A percentile compares a stretch with the other conserved stretches of the same genome.
Evolutionary conservation across 2,329 filamentous ascomycete genomes (phyloP).

Genomic region (Arthrinium phaeospermum): DNA sequence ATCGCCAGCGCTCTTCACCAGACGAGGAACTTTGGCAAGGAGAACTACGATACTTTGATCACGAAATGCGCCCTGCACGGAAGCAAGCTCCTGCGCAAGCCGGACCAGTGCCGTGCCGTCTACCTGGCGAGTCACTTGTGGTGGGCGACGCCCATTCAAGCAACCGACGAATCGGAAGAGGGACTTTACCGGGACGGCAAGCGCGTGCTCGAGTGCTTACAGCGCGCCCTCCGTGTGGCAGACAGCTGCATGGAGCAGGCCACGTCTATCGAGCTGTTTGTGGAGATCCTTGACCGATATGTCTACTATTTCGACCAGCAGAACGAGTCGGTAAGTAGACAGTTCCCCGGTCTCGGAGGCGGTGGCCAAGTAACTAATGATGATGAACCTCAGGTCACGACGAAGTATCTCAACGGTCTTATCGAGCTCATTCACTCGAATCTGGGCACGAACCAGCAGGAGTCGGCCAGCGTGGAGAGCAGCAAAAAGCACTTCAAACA

Average conservation of each 20-base stretch:
- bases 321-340: conserved; percentile 78
- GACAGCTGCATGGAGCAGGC: conserved; percentile 99
- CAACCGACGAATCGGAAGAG: conserved; percentile 79
- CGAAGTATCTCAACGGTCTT: conserved; percentile 95
- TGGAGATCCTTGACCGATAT: conserved; percentile 97
- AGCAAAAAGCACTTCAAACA: conserved; percentile 94
- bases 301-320: conserved; percentile 99
- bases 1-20: conserved; percentile 89
- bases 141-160: conserved; percentile 89
- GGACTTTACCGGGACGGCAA: conserved; percentile 93
- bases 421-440: conserved; percentile 99
- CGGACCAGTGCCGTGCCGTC: conserved; percentile 95
- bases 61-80: conserved; percentile 97
- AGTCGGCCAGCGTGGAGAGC: conserved; percentile 82
- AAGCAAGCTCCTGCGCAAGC: conserved; percentile 96
- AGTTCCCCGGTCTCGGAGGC: neutral
- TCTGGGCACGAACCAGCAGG: conserved; percentile 81
- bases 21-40: conserved; percentile 88
- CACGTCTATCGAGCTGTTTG: conserved; percentile 95
- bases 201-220: conserved; percentile 92
- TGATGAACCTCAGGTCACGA: conserved; percentile 68
- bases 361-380: conserved; percentile 18
- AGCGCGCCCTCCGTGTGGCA: conserved; percentile 91
- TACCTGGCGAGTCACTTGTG: conserved; percentile 96
- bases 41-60: conserved; percentile 98